phyloP scores from a whole-genome alignment of 805 yeast species.

The Maudiozyma turicensis region DNA sequence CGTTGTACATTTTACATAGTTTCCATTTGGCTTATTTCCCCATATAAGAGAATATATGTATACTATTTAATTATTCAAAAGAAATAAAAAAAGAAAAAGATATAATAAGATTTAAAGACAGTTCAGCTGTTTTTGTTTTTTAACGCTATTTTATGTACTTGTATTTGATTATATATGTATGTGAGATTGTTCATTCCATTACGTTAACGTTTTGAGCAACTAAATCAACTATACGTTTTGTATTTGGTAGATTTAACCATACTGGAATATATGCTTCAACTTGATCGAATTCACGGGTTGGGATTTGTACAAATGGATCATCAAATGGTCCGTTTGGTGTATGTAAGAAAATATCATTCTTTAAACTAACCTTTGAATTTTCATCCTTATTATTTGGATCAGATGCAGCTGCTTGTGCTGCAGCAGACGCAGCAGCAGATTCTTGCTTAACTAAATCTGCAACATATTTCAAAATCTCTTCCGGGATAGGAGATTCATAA shows the following conservation, averaged over 20 bases:
- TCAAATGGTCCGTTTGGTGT: constrained; percentile 66
- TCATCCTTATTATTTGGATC: constrained; percentile 24
- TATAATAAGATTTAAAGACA: not conserved
- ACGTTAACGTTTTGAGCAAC: constrained; percentile 75
- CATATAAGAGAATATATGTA: not conserved
- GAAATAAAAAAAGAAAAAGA: not conserved
- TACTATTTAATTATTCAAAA: not conserved
- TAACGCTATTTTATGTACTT: not conserved
- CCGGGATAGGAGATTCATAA: constrained; percentile 85
- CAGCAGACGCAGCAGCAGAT: constrained; percentile 10
- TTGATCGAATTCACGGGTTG: constrained; percentile 66
- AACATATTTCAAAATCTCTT: constrained; percentile 67
- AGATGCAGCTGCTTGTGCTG: not conserved
- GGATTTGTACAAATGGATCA: constrained; percentile 72
- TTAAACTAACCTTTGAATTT: constrained; percentile 37
- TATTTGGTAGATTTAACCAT: constrained; percentile 80
- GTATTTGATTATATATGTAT: not conserved
- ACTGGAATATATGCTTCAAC: constrained; percentile 92
- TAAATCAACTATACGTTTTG: constrained; percentile 80
- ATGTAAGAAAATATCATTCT: constrained; percentile 56
- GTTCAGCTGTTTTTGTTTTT: not conserved
- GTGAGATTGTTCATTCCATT: not conserved
- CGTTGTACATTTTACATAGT: constrained; percentile 68
- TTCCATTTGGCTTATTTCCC: not conserved
- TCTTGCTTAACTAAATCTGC: constrained; percentile 68